These are phyloP conservation scores for Hypoxylon sp. DNA, from an alignment of 2,329 filamentous ascomycete species.

Conservation along the genomic window DNA sequence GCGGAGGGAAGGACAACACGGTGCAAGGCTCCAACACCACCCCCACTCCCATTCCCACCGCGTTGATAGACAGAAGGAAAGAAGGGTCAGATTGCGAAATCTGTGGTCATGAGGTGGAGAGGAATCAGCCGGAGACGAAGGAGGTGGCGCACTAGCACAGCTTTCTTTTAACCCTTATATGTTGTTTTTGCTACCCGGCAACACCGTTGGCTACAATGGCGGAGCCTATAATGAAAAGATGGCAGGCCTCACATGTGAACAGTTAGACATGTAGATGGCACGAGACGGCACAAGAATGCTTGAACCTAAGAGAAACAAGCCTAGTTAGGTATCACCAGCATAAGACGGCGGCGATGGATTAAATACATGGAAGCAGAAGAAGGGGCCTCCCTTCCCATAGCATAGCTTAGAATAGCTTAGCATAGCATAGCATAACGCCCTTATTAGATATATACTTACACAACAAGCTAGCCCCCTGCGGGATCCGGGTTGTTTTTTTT, in stretches of 20 bases:
- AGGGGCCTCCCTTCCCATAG: slow-evolving; percentile 1
- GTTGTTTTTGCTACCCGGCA: slow-evolving; percentile 14
- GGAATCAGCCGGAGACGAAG: neutral
- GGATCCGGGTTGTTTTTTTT: slow-evolving; percentile 5
- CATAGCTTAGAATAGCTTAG: neutral
- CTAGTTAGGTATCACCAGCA: slow-evolving; percentile 16
- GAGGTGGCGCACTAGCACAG: slow-evolving; percentile 3
- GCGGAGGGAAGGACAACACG: neutral
- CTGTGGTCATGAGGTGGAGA: neutral
- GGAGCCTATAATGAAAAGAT: neutral
- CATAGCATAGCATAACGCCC: slow-evolving; percentile 1
- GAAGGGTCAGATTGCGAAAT: slow-evolving; percentile 17
- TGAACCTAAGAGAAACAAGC: slow-evolving; percentile 26
- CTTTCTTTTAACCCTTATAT: slow-evolving; percentile 21
- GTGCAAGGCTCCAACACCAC: neutral
- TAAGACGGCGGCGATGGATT: neutral
- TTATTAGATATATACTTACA: slow-evolving; percentile 44
- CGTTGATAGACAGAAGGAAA: slow-evolving; percentile 7
- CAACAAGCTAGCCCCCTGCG: slow-evolving; percentile 22
- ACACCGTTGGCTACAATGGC: slow-evolving; percentile 2
- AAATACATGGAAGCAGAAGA: slow-evolving; percentile 19
- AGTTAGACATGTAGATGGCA: neutral
- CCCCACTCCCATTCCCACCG: neutral
- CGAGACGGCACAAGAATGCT: slow-evolving; percentile 4
- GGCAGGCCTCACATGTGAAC: slow-evolving; percentile 9